Conservation (phyloP, 306 rosid species). For the Prunus fruticosa region DNA sequence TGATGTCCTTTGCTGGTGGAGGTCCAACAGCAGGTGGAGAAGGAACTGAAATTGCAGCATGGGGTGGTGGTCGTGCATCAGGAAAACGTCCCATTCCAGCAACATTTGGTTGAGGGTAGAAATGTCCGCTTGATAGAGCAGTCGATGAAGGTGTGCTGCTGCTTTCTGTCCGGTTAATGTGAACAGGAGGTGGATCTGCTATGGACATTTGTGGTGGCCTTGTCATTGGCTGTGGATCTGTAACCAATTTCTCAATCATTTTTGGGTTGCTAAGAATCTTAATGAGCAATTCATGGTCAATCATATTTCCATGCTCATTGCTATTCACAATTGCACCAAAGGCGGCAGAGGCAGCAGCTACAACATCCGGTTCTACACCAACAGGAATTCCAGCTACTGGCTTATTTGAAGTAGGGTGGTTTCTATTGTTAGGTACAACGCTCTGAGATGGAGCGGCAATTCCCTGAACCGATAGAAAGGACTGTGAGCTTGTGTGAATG, state of each 20-base stretch:
- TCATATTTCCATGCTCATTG: slow-evolving; percentile 63
- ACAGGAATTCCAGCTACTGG: slow-evolving; percentile 17
- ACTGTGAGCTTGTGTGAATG: slow-evolving; percentile 28
- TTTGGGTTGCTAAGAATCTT: slow-evolving; percentile 74
- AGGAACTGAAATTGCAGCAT: slow-evolving; percentile 33
- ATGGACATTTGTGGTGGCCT: slow-evolving; percentile 40
- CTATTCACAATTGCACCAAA: slow-evolving; percentile 52
- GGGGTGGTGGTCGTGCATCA: slow-evolving; percentile 38
- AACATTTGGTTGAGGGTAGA: slow-evolving; percentile 39
- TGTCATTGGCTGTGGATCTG: slow-evolving; percentile 41
- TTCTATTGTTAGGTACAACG: slow-evolving; percentile 15
- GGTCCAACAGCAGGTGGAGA: slow-evolving; percentile 34
- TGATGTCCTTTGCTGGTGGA: slow-evolving; percentile 59
- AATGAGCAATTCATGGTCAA: slow-evolving; percentile 67
- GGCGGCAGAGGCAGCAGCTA: slow-evolving; percentile 75
- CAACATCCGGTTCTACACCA: slow-evolving; percentile 45
- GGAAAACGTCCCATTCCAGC: slow-evolving; percentile 38
- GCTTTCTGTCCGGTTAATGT: slow-evolving; percentile 33
- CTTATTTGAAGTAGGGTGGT: slow-evolving; percentile 17
- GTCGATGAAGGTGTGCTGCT: slow-evolving; percentile 24
- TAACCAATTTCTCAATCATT: slow-evolving; percentile 73
- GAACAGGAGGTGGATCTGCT: slow-evolving; percentile 36
- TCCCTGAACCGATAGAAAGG: slow-evolving; percentile 30
- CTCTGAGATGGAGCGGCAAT: slow-evolving; percentile 30
- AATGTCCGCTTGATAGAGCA: slow-evolving; percentile 34